Base-by-base conservation (phyloP, 2,329 filamentous ascomycete species). In the Nannizzia gypsea region DNA sequence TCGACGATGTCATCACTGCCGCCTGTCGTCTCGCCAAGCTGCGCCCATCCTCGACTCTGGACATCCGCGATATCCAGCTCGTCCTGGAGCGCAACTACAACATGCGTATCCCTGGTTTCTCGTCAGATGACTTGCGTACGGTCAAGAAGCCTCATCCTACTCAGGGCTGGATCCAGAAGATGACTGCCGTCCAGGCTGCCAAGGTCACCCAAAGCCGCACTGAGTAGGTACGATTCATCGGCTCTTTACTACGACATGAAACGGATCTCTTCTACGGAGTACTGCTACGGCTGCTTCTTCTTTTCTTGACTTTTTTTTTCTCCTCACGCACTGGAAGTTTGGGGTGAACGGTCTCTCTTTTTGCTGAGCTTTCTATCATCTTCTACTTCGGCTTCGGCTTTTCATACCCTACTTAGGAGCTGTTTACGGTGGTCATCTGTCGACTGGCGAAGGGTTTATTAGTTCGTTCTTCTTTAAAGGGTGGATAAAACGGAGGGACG, bases 1-100 rank as follows among this genome's bases (percentile, higher is more conserved):
- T 99, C 61, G 93, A 99, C 73, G 89, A 87, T 66, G 88, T 99
- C 44, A 84, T 96, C 56, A 85, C 89, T 67, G 81, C 85, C 13
- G 90, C 93, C 15, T 97, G 92, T 76, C 87, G 88, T 67, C 86
- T 96, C 62, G 90, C 92, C 66, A 97, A 97, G 76, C 85, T 96
- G 65, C 89, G 93, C 58, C 89, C 90, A 5, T 92, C 89, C 44
- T 90, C 92, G 66, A 87, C 90, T 0, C 84, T 99, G 22, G 93
- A 99, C 73, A 90, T 91, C 61, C 87, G 89, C 63, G 89, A 93
- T 68, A 83, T 92, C 61, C 89, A 92, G 72, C 83, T 92, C 34
- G 84, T 91, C 5, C 82, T 93, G 1, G 89, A 93, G 74, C 84
- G 89, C 62, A 87, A 87, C 63, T 92, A 90, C 80, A 93, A 93